Evolutionary conservation across 2,329 filamentous ascomycete genomes (phyloP), one percentile per base, ranked within the genome.

Genomic region (Bimuria novae-zelandiae): DNA sequence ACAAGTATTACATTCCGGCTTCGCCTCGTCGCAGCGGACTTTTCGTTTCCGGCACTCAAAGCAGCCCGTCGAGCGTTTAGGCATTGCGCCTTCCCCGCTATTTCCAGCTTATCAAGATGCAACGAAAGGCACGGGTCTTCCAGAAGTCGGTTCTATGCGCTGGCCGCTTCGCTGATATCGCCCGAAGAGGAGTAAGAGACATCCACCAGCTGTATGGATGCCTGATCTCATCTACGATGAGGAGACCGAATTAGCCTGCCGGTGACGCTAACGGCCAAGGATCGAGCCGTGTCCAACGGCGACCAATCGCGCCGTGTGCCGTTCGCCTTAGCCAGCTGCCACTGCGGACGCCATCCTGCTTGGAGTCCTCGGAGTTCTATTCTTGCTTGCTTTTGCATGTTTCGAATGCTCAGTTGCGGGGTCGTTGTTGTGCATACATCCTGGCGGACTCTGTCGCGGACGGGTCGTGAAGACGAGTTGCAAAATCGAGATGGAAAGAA

Each of bases 1-100:
- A 47, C 70, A 73, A 5, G 57, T 70, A 36, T 63, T 68, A 55
- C 70, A 73, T 52, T 73, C 70, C 29, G 70, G 70, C 45, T 65
- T 70, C 29, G 64, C 54, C 49, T 72, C 70, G 49, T 73, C 70
- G 54, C 70, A 73, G 39, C 70, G 62, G 23, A 73, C 70, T 49
- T 73, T 73, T 27, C 70, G 67, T 59, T 69, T 67, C 57, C 70
- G 68, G 55, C 70, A 73, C 54, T 68, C 65, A 52, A 73, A 73
- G 58, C 70, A 73, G 33, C 70, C 70, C 30, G 63, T 58, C 25
- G 68, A 71, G 51, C 70, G 64, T 52, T 72, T 73, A 33, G 70
- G 70, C 70, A 73, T 73, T 22, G 57, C 23, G 3, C 39, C 4
- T 36, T 36, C 7, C 39, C 11, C 19, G 22, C 19, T 29, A 12